phyloP scores from a whole-genome alignment of 2,329 filamentous ascomycete genomes.

The Fusarium foetens region DNA sequence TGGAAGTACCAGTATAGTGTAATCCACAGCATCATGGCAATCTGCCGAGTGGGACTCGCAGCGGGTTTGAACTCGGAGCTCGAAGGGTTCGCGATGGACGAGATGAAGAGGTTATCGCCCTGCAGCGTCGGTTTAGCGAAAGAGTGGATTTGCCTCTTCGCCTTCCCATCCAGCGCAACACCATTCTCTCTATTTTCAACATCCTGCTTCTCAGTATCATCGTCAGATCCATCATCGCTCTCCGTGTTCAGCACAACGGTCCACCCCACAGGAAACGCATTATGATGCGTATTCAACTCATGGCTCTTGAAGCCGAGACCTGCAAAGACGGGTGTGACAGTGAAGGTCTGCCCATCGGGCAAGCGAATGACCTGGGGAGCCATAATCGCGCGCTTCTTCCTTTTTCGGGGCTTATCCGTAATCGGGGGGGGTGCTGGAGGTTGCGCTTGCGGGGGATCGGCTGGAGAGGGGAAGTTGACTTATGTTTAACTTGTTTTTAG shows the following conservation, averaged over 20 bases:
- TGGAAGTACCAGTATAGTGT: slow-evolving; percentile 98
- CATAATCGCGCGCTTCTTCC: slow-evolving; percentile 43
- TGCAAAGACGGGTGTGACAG: slow-evolving; percentile 87
- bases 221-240: slow-evolving; percentile 34
- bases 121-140: slow-evolving; percentile 80
- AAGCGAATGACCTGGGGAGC: slow-evolving; percentile 68
- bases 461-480: slow-evolving; percentile 25
- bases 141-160: slow-evolving; percentile 43
- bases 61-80: slow-evolving; percentile 82
- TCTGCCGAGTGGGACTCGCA: slow-evolving; percentile 84
- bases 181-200: slow-evolving; percentile 34
- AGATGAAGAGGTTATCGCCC: slow-evolving; percentile 88
- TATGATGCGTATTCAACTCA: slow-evolving; percentile 74
- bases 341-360: slow-evolving; percentile 87
- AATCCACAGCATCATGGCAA: slow-evolving; percentile 97
- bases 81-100: slow-evolving; percentile 86
- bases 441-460: slow-evolving; percentile 39
- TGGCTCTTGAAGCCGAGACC: slow-evolving; percentile 89
- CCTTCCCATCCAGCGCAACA: slow-evolving; percentile 22
- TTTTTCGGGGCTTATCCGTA: slow-evolving; percentile 10
- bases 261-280: slow-evolving; percentile 87
- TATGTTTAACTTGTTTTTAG: background rate
- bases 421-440: slow-evolving; percentile 20
- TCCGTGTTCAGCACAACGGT: slow-evolving; percentile 84
- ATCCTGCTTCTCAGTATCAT: slow-evolving; percentile 37